A percentile compares a stretch with the other conserved stretches of the same genome.
phyloP scores from a whole-genome alignment of 169 alveolate genomes.

The Cryptosporidium meleagridis region DNA sequence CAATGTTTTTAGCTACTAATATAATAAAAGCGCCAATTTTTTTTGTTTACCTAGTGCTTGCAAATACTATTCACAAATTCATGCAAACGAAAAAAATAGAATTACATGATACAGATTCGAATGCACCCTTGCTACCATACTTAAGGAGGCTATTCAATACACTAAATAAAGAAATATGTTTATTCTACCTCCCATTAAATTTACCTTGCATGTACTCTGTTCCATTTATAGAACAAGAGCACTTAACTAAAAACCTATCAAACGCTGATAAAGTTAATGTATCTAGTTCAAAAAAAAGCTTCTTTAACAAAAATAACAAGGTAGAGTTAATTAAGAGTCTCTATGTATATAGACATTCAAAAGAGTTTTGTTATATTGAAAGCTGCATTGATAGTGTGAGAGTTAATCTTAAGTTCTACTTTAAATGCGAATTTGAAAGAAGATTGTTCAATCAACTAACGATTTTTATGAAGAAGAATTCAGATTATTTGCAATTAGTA shows the following conservation, averaged over 20 bases:
- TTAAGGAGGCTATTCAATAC: conserved; percentile 52
- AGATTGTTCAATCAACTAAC: conserved; percentile 38
- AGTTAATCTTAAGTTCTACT: conserved; percentile 45
- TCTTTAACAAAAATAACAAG: not conserved
- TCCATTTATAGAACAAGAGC: conserved; percentile 49
- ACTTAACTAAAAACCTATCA: not conserved
- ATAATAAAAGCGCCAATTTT: not conserved
- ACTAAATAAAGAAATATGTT: conserved; percentile 49
- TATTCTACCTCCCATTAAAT: conserved; percentile 17
- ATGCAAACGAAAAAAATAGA: conserved; percentile 33
- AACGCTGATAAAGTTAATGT: not conserved
- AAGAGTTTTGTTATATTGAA: conserved; percentile 56
- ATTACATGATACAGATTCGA: conserved; percentile 51
- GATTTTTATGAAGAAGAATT: conserved; percentile 61
- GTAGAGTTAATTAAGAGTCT: conserved; percentile 28
- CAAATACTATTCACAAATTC: not conserved
- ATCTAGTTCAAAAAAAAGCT: conserved; percentile 4
- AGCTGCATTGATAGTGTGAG: conserved; percentile 67
- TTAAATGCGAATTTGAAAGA: conserved; percentile 62
- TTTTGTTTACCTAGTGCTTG: not conserved
- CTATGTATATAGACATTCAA: conserved; percentile 56
- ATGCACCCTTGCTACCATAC: conserved; percentile 66
- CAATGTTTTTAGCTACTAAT: not conserved
- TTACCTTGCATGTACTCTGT: conserved; percentile 42
- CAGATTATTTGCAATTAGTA: conserved; percentile 31